Evolutionary conservation across 2,329 filamentous ascomycete species (phyloP).

Genomic region (Elsinoe batatas): DNA sequence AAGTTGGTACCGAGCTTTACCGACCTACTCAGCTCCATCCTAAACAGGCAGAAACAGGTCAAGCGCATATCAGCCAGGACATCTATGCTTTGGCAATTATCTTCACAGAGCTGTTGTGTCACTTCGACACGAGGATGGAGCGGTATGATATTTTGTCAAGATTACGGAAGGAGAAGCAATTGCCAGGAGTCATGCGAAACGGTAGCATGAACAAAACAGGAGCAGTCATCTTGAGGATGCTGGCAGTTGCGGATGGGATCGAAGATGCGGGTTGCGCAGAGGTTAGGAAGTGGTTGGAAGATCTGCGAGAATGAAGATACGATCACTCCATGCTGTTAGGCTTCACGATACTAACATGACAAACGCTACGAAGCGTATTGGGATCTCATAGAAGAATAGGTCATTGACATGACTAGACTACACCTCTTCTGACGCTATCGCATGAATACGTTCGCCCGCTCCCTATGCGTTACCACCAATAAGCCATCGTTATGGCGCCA

Average conservation of each 20-base stretch:
- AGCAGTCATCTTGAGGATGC: background rate
- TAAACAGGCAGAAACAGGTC: constrained; percentile 41
- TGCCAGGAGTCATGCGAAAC: background rate
- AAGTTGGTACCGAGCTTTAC: constrained; percentile 24
- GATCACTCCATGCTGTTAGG: background rate
- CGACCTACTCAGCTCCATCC: constrained; percentile 14
- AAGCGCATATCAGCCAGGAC: constrained; percentile 45
- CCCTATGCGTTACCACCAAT: background rate
- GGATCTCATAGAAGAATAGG: background rate
- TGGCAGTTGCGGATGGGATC: background rate
- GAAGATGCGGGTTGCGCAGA: constrained; percentile 1
- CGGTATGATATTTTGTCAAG: constrained; percentile 21
- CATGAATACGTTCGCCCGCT: too few relatives aligned
- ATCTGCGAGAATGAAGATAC: background rate
- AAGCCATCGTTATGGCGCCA: background rate
- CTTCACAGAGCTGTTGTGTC: constrained; percentile 50
- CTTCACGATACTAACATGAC: background rate
- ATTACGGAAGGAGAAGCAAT: background rate
- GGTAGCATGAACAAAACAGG: background rate
- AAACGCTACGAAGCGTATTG: background rate
- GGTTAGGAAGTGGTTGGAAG: background rate
- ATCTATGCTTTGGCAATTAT: constrained; percentile 54
- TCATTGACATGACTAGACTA: too few relatives aligned
- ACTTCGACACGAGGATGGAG: constrained; percentile 39
- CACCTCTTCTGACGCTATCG: too few relatives aligned